Percentiles rank a stretch among this genome's conserved stretches.
phyloP scores from a whole-genome alignment of 495 filamentous ascomycete species.

The Geopyxis carbonaria region DNA sequence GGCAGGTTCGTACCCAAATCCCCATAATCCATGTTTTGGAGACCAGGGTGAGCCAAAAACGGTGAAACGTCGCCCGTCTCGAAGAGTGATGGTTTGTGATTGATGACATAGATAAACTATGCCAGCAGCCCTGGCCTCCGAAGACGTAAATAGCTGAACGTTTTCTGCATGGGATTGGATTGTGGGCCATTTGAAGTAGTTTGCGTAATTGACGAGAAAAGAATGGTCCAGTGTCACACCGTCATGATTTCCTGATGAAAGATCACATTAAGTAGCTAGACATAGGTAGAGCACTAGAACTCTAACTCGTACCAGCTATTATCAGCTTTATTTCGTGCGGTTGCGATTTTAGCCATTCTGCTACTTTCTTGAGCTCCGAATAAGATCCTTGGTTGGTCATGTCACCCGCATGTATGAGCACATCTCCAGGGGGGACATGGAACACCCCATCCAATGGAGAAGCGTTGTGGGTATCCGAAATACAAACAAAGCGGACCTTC shows the following conservation, averaged over 20 bases:
- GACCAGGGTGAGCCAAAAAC: constrained; percentile 20
- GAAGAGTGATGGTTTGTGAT: constrained; percentile 16
- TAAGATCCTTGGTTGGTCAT: constrained; percentile 54
- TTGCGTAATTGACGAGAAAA: constrained; percentile 7
- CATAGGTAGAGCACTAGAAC: too few species aligned
- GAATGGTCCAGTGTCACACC: constrained; percentile 14
- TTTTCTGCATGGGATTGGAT: constrained; percentile 12
- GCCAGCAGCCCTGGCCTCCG: constrained; percentile 12
- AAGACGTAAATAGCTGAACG: constrained; percentile 9
- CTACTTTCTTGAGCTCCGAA: constrained; percentile 52
- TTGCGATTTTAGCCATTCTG: constrained; percentile 61
- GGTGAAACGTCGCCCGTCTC: constrained; percentile 16
- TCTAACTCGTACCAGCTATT: constrained; percentile 78
- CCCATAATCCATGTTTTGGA: constrained; percentile 16
- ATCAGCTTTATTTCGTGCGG: constrained; percentile 66
- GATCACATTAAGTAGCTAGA: too few species aligned
- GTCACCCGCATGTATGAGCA: constrained; percentile 83
- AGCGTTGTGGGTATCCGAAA: constrained; percentile 81
- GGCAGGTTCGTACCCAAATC: constrained; percentile 13
- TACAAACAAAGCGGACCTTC: constrained; percentile 43
- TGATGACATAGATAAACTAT: constrained; percentile 33
- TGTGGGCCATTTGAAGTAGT: constrained; percentile 8
- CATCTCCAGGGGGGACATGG: constrained; percentile 56
- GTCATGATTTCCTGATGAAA: constrained; percentile 17
- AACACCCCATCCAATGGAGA: constrained; percentile 18